Base-by-base conservation (phyloP, 495 filamentous ascomycete species). In the Penicillium flavigenum region DNA sequence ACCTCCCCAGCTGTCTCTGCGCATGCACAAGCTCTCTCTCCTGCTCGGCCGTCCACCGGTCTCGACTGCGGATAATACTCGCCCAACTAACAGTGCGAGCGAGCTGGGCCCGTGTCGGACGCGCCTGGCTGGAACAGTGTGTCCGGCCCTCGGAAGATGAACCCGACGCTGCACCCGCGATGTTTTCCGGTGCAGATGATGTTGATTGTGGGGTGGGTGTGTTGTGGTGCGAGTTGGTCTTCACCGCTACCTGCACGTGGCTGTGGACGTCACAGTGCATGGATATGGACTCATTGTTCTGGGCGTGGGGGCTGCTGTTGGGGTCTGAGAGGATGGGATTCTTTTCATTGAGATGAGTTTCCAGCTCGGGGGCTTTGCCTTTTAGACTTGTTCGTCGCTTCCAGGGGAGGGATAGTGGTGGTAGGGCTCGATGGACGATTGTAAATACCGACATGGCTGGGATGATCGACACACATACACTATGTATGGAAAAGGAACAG, bases 41-140 rank as follows among this genome's bases (percentile, higher is more conserved):
- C 43, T 74, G 74, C 27, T 72, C 66, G 2, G 20, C 56, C 11
- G 72, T 73, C 74, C 74, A 77, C 22, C 70, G 70, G 41, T 57
- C 64, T 42, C 53, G 58, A 48, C 63, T 70, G 19, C 67, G 63
- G 32, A 75, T 61, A 44, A 72, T 63, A 61, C 62, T 74, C 14
- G 67, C 65, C 74, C 74, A 76, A 44, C 67, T 71, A 5, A 77
- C 70, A 16, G 62, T 57, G 31, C 70, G 71, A 32, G 38, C 38
- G 6, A 63, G 43, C 27, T 47, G 61, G 7, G 47, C 51, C 47
- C 64, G 57, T 62, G 56, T 51, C 44, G 59, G 31, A 43, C 41
- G 36, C 55, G 55, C 38, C 27, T 48, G 46, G 32, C 11, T 34
- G 31, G 50, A 29, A 31, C 45, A 56, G 17, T 39, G 46, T 19